Evolutionary conservation across 768 basidiomycete species (phyloP), one percentile per base, ranked within the genome.

Genomic region (Tylopilus felleus): DNA sequence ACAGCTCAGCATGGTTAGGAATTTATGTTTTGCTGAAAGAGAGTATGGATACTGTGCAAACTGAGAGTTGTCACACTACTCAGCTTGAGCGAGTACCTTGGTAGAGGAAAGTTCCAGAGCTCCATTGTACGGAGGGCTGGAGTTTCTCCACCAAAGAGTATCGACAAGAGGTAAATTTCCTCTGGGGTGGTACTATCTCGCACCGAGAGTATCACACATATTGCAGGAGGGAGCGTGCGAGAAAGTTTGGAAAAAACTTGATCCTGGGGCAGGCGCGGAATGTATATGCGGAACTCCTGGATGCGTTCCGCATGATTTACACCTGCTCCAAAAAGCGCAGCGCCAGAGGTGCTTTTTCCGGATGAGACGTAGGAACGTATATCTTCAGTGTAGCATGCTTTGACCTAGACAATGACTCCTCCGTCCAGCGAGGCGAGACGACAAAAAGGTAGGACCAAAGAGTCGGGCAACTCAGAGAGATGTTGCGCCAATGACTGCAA

Each of bases 321-420:
- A 41, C 28, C 21, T 51, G 25, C 3, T 52, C 36, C 13, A 51
- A 16, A 5, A 44, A 19, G 33, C 19, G 16, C 38, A 28, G 6
- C 25, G 3, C 47, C 36, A n/a, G 17, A n/a, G n/a, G n/a, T n/a
- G n/a, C n/a, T n/a, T n/a, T n/a, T n/a, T 19, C 5, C n/a, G n/a
- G n/a, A n/a, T n/a, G n/a, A n/a, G n/a, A n/a, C n/a, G n/a, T n/a
- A n/a, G n/a, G n/a, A n/a, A 38, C 19, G 8, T 38, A 17, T 46
- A 62, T 21, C 22, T 40, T 49, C 19, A 64, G 35, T 14, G 70
- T 62, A 8, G 73, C 74, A 60, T 65, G 70, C 49, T 75, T 77
- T 0, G 78, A 80, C 9, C 78, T 71, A 27, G 59, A 61, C 31
- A 80, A 51, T 71, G 76, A 74, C 56, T 73, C 75, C 31, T 72